These are phyloP conservation scores for Peronospora farinosa DNA, from an alignment of 352 stramenopile species.

Conservation along the genomic window DNA sequence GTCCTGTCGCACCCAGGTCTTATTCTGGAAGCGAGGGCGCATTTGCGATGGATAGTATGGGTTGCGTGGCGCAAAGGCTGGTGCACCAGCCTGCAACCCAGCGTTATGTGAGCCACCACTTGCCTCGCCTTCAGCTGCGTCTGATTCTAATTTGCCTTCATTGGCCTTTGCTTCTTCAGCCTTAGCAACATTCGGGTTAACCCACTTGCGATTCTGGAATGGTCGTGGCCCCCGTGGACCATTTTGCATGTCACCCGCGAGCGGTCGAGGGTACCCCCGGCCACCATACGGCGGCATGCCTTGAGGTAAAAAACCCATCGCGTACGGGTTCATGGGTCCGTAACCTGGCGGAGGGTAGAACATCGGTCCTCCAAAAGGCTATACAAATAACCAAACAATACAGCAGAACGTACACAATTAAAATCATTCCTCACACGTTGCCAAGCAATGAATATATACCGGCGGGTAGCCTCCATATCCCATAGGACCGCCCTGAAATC, in stretches of 20 bases:
- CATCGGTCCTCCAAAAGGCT: slow-evolving; percentile 70
- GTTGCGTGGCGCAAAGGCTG: slow-evolving; percentile 49
- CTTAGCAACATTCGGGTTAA: slow-evolving; percentile 75
- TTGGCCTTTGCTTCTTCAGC: slow-evolving; percentile 31
- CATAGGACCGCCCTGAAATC: slow-evolving; percentile 55
- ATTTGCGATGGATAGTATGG: slow-evolving; percentile 65
- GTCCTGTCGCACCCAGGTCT: slow-evolving; percentile 80
- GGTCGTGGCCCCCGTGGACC: slow-evolving; percentile 39
- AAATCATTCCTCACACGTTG: background rate
- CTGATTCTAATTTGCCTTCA: slow-evolving; percentile 22
- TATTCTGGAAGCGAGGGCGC: slow-evolving; percentile 83
- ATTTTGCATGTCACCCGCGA: slow-evolving; percentile 21
- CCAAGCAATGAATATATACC: slow-evolving; percentile 28
- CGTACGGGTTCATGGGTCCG: slow-evolving; percentile 56
- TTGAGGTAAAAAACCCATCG: slow-evolving; percentile 65
- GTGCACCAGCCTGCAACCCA: slow-evolving; percentile 29
- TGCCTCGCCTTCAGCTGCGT: slow-evolving; percentile 12
- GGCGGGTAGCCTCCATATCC: slow-evolving; percentile 55
- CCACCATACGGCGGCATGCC: slow-evolving; percentile 40
- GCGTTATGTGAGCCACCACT: slow-evolving; percentile 8
- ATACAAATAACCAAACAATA: slow-evolving; percentile 6
- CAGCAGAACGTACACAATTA: slow-evolving; percentile 11
- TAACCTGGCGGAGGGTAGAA: slow-evolving; percentile 65
- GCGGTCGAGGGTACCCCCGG: slow-evolving; percentile 23
- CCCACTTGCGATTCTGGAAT: slow-evolving; percentile 81